A percentile compares a stretch with the other conserved stretches of the same genome.
Evolutionary conservation across 495 filamentous ascomycete species (phyloP).

Genomic region (Cenococcum geophilum): DNA sequence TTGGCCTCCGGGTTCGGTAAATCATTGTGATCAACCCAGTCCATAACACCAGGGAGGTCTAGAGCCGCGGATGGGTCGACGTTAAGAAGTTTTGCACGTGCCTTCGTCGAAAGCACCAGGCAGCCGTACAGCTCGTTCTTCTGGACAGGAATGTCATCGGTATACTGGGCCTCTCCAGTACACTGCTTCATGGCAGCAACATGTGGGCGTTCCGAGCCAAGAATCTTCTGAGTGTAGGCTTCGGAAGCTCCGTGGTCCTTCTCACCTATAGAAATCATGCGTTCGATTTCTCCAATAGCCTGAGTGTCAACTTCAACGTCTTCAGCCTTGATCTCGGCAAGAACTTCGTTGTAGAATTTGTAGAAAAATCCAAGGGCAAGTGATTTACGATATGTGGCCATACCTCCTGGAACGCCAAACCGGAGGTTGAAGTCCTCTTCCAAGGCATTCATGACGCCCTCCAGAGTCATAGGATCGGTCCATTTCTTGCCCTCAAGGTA

Average conservation of each 20-base stretch:
- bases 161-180: conserved; percentile 92
- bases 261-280: conserved; percentile 56
- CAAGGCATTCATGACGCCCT: conserved; percentile 79
- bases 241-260: conserved; percentile 56
- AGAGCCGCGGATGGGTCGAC: conserved; percentile 71
- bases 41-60: conserved; percentile 68
- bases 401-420: conserved; percentile 87
- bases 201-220: conserved; percentile 78
- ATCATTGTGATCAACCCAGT: conserved; percentile 75
- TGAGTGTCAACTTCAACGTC: conserved; percentile 49
- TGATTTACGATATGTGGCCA: conserved; percentile 92
- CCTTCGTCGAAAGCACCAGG: conserved; percentile 80
- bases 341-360: conserved; percentile 73
- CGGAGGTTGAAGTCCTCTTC: conserved; percentile 79
- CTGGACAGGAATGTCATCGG: conserved; percentile 84
- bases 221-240: conserved; percentile 65
- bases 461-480: conserved; percentile 71
- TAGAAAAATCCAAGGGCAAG: conserved; percentile 86
- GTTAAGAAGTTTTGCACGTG: conserved; percentile 76
- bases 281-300: conserved; percentile 59
- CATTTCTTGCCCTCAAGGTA: conserved; percentile 72
- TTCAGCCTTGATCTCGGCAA: conserved; percentile 45
- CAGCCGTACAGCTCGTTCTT: conserved; percentile 85
- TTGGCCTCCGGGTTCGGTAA: conserved; percentile 66
- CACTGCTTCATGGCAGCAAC: conserved; percentile 90